These are phyloP conservation scores for Fusarium longipes DNA, from an alignment of 2,329 filamentous ascomycete species.

Conservation along the genomic window DNA sequence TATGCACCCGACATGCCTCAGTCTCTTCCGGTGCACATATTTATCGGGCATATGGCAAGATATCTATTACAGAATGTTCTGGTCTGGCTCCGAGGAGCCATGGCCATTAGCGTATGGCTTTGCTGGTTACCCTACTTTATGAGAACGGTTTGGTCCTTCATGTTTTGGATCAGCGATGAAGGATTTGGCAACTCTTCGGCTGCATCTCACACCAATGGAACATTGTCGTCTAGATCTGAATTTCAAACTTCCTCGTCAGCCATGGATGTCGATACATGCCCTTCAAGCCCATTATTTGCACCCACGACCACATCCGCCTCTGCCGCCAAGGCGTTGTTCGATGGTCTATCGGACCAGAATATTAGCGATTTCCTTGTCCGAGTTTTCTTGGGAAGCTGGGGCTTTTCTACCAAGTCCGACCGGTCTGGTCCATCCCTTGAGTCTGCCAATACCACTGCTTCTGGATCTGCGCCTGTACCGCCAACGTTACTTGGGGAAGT, in stretches of 20 bases:
- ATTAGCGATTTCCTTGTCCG: constrained; percentile 50
- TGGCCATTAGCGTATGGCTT: constrained; percentile 90
- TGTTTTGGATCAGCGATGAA: constrained; percentile 95
- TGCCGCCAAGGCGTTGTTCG: constrained; percentile 48
- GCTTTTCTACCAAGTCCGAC: constrained; percentile 42
- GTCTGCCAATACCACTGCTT: constrained; percentile 28
- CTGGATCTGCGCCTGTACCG: constrained; percentile 21
- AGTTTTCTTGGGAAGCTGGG: constrained; percentile 47
- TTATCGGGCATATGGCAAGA: constrained; percentile 79
- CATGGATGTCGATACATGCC: constrained; percentile 48
- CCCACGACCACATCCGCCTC: constrained; percentile 49
- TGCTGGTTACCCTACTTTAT: constrained; percentile 90
- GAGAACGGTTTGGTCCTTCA: constrained; percentile 88
- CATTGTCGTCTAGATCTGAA: constrained; percentile 26
- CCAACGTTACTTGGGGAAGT: constrained; percentile 66
- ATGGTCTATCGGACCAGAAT: constrained; percentile 47
- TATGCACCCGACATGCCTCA: constrained; percentile 95
- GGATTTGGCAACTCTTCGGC: constrained; percentile 60
- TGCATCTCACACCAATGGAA: constrained; percentile 43
- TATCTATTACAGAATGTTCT: constrained; percentile 78
- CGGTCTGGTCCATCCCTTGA: constrained; percentile 31
- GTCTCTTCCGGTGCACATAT: constrained; percentile 81
- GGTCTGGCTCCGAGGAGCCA: constrained; percentile 79
- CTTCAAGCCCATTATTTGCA: constrained; percentile 51
- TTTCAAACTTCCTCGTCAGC: constrained; percentile 49